A percentile compares a stretch with the other conserved stretches of the same genome.
phyloP scores from a whole-genome alignment of 2,329 filamentous ascomycete genomes.

The Sporothrix luriei region DNA sequence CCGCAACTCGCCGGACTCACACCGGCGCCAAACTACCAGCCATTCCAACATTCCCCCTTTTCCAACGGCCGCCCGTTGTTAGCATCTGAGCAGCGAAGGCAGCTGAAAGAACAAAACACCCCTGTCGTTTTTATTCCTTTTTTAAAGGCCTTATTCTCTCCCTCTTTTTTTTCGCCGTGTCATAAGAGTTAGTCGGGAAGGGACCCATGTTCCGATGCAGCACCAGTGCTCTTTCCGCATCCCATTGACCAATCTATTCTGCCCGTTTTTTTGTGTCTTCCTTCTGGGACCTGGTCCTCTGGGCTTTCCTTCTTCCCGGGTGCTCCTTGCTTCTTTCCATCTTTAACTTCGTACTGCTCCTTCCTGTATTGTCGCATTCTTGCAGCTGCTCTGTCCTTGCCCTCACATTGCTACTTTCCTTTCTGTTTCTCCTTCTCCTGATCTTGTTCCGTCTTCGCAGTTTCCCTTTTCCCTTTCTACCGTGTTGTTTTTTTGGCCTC shows the following conservation, averaged over 20 bases:
- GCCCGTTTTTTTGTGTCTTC: neutral
- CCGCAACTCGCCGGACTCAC: constrained; percentile 16
- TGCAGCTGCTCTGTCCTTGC: constrained; percentile 1
- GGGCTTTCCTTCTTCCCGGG: constrained; percentile 12
- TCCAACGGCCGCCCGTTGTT: constrained; percentile 21
- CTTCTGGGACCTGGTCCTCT: constrained; percentile 25
- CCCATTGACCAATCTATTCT: constrained; percentile 31
- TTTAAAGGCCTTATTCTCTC: constrained; percentile 10
- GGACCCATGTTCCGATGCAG: constrained; percentile 26
- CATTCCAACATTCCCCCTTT: neutral
- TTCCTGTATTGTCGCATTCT: constrained; percentile 26
- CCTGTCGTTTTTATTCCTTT: constrained; percentile 4
- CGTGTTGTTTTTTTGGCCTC: neutral
- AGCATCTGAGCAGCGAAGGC: constrained; percentile 4
- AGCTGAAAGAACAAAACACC: constrained; percentile 13
- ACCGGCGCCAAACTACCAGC: constrained; percentile 14
- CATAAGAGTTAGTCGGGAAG: neutral
- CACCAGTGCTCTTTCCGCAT: neutral
- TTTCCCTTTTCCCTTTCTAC: neutral
- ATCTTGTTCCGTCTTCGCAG: neutral
- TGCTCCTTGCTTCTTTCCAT: constrained; percentile 16
- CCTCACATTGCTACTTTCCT: constrained; percentile 3
- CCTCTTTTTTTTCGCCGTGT: neutral
- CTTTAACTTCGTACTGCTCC: constrained; percentile 14
- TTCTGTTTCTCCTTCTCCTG: neutral